These are phyloP conservation scores for Talaromyces albobiverticillius DNA, from an alignment of 2,329 filamentous ascomycete species.

Conservation along the genomic window DNA sequence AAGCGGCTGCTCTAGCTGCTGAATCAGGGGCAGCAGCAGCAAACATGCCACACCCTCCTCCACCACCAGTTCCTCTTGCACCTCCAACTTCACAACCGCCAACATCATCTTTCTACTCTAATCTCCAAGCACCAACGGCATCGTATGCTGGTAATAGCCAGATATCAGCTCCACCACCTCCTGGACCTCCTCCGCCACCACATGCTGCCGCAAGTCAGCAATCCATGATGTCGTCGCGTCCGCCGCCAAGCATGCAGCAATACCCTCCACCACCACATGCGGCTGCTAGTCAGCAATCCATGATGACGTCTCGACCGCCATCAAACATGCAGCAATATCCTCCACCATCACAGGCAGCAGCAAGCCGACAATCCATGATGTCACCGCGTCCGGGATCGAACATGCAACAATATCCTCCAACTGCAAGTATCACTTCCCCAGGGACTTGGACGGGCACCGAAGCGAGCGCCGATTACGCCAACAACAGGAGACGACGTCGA, in stretches of 20 bases:
- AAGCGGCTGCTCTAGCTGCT: constrained; percentile 28
- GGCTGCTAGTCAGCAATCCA: constrained; percentile 15
- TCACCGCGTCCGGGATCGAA: constrained; percentile 37
- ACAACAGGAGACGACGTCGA: constrained; percentile 51
- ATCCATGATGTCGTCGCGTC: constrained; percentile 28
- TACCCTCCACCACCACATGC: constrained; percentile 17
- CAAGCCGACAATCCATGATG: constrained; percentile 17
- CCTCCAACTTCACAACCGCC: constrained; percentile 16
- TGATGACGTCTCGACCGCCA: constrained; percentile 32
- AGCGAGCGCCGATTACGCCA: constrained; percentile 51
- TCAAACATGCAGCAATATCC: constrained; percentile 31
- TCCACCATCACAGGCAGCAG: constrained; percentile 13
- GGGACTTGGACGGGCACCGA: constrained; percentile 48
- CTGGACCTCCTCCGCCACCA: constrained; percentile 13
- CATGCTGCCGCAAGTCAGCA: constrained; percentile 12
- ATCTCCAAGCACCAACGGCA: constrained; percentile 22
- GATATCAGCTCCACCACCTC: constrained; percentile 12
- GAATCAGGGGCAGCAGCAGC: constrained; percentile 23
- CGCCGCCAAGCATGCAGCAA: constrained; percentile 33
- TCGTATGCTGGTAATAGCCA: constrained; percentile 19
- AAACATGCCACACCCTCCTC: constrained; percentile 14
- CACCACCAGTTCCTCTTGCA: constrained; percentile 16
- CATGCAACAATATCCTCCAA: constrained; percentile 23
- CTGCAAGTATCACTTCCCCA: constrained; percentile 36
- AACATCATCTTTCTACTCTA: constrained; percentile 17